These are phyloP conservation scores for Rhynchospora breviuscula DNA, from an alignment of 176 grass and related monocot species.

Conservation along the genomic window DNA sequence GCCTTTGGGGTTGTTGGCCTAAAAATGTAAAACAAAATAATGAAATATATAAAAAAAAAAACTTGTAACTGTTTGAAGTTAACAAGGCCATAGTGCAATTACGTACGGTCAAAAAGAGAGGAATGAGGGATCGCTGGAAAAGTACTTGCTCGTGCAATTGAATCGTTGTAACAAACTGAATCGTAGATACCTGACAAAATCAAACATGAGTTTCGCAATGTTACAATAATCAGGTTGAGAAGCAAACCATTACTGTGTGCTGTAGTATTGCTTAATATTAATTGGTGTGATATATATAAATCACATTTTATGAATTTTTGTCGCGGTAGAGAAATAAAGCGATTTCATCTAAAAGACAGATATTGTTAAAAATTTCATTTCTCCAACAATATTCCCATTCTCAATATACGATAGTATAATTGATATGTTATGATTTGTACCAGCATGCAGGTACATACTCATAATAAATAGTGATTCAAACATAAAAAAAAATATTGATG, in stretches of 20 bases:
- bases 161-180: slow-evolving; percentile 33
- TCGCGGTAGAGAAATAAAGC: too few relatives aligned
- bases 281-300: too few relatives aligned
- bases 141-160: slow-evolving; percentile 2
- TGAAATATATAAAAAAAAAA: not conserved
- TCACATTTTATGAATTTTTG: too few relatives aligned
- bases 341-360: too few relatives aligned
- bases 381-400: too few relatives aligned
- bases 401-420: too few relatives aligned
- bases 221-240: not conserved
- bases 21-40: not conserved
- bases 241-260: not conserved
- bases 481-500: too few relatives aligned
- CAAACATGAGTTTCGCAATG: not conserved
- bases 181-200: slow-evolving; percentile 35
- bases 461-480: too few relatives aligned
- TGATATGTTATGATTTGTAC: too few relatives aligned
- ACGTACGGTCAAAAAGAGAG: slow-evolving; percentile 33
- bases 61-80: not conserved
- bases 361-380: too few relatives aligned
- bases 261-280: too few relatives aligned
- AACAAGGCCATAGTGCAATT: not conserved
- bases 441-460: too few relatives aligned
- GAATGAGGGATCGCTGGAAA: not conserved
- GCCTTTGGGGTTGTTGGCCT: not conserved